Base-by-base conservation (phyloP, 139 green algal species). In the Nannochloris sp. region DNA sequence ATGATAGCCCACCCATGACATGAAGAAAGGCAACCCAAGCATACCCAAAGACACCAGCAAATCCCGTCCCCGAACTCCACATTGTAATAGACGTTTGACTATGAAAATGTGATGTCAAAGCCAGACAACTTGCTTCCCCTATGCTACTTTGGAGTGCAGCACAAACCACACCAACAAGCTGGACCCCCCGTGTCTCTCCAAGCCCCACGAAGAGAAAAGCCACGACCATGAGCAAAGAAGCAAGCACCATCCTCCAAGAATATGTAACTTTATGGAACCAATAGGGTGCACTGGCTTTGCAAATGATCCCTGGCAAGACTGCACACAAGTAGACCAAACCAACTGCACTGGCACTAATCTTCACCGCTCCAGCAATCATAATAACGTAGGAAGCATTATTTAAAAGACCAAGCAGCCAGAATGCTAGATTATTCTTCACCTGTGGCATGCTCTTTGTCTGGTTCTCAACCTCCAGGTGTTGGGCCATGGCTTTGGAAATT, bases 371-470 rank as follows among this genome's bases (percentile, higher is more conserved):
- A 44, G 82, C 82, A 14, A 88, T 68, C 82, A 85, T 85, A 48
- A 87, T 81, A 2, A 87, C 77, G 25, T 88, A 88, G 3, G 65
- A 75, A 76, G 67, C 23, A 61, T 84, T 84, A 61, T 84, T 84
- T 20, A 83, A 44, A 2, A 83, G 46, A 16, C 78, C 78, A 26
- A 84, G 55, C 16, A 78, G 28, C 70, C 71, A 83, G 43, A 79
- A 83, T 40, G 33, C 33, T 40, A 40, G 6, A 12, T 40, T 40
- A 40, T 40, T 40, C 11, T 40, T 40, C 33, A 40, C 6, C 33
- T 40, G 33, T 40, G 33, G 11, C 33, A 40, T 40, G 33, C 33
- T 40, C 33, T 40, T 40, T 40, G 33, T 13, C 11, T 40, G 33
- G 33, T 40, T 40, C 33, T 40, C 33, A 40, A 40, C 33, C 33